A percentile compares a stretch with the other conserved stretches of the same genome.
These are phyloP conservation scores for Logfia minima DNA, from an alignment of 129 eudicot genomes.

Conservation along the genomic window DNA sequence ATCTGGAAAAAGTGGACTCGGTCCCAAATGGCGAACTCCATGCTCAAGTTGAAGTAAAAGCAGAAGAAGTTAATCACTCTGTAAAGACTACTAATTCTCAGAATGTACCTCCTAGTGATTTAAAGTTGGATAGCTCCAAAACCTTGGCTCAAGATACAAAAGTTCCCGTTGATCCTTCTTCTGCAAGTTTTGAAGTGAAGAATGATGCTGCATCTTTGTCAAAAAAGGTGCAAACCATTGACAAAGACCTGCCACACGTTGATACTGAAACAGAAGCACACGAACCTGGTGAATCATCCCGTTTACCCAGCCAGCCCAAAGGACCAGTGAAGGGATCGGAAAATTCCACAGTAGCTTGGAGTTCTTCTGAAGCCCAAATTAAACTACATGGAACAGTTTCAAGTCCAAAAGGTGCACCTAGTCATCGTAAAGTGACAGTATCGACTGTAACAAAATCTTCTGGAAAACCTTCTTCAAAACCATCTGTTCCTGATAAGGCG, in stretches of 20 bases:
- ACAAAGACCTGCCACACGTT: conserved; percentile 32
- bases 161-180: conserved; percentile 21
- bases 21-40: conserved; percentile 30
- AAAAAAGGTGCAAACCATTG: conserved; percentile 33
- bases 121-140: conserved; percentile 38
- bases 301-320: conserved; percentile 29
- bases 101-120: conserved; percentile 30
- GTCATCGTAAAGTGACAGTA: conserved; percentile 49
- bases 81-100: conserved; percentile 17
- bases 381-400: conserved; percentile 30
- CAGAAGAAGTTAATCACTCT: conserved; percentile 36
- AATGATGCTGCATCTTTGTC: conserved; percentile 29
- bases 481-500: conserved; percentile 43
- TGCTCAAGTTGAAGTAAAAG: conserved; percentile 28
- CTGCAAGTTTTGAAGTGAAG: conserved; percentile 34
- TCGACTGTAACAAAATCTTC: conserved; percentile 30
- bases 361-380: conserved; percentile 33
- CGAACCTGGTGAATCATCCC: conserved; percentile 32
- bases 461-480: conserved; percentile 57
- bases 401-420: conserved; percentile 38
- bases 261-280: conserved; percentile 39
- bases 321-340: conserved; percentile 35
- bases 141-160: conserved; percentile 20
- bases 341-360: conserved; percentile 17
- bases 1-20: conserved; percentile 32